Evolutionary conservation across 1,284 basidiomycete genomes (phyloP), one percentile per base, ranked within the genome.

Genomic region (Ganoderma leucocontextum): DNA sequence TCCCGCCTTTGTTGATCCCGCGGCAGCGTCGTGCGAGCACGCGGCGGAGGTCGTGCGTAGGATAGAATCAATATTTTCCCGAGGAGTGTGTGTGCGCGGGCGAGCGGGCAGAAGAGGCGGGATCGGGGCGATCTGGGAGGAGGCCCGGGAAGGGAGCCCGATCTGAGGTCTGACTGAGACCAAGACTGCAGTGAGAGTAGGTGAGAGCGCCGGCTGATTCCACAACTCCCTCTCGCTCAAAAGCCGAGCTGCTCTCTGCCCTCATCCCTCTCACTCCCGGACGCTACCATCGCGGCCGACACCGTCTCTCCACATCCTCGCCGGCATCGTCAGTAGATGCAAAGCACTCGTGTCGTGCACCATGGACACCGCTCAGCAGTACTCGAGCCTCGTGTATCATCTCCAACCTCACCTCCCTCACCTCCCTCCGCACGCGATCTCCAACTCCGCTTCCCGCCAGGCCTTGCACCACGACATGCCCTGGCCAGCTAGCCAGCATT

Each of bases 381-480:
- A 75, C 69, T 63, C 62, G 19, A 52, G 72, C 75, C 76, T 77
- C 76, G 75, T 76, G 74, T 75, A 74, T 73, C 75, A 74, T 57
- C 70, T 70, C 64, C 74, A 68, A 58, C 62, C 71, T n/a, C 57
- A 65, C 67, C 67, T 69, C 67, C 69, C 63, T 61, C 71, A 69
- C 41, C 65, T 67, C 53, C 70, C 67, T 62, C 72, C 71, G 55
- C 65, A 72, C 53, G 58, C 70, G 64, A 67, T 70, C 64, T 65
- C 67, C 70, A 71, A 73, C 68, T 59, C 72, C 64, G 61, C 67
- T 64, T 58, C 71, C 65, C 66, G 69, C 62, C 69, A 62, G 58
- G 57, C 64, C 39, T 69, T 58, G 53, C 65, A 70, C 47, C 74
- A 70, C 66, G 60, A 72, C 66, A 75, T 75, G 74, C 52, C 74